Evolutionary conservation across 768 basidiomycete species (phyloP), one percentile per base, ranked within the genome.

Genomic region (Russula sp.): DNA sequence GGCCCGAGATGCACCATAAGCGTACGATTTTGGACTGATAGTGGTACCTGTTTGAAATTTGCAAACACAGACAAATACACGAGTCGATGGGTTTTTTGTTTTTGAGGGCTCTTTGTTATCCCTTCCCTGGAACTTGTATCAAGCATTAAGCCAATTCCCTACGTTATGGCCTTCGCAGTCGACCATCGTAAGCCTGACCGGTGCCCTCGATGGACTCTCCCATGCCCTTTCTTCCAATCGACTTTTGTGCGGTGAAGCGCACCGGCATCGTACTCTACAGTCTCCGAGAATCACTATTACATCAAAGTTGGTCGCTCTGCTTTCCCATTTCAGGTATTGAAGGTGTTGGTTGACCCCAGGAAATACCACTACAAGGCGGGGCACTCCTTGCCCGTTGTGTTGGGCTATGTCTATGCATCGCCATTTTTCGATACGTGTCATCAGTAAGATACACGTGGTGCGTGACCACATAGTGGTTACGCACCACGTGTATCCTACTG

Each of bases 81-180:
- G n/a, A n/a, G n/a, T n/a, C n/a, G n/a, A n/a, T n/a, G n/a, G n/a
- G n/a, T n/a, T n/a, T n/a, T n/a, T n/a, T n/a, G n/a, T n/a, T n/a
- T n/a, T n/a, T n/a, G n/a, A n/a, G n/a, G n/a, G n/a, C n/a, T n/a
- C n/a, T 90, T 91, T 69, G 81, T 85, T 0, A 77, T 95, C 1
- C 94, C 96, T 1, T 83, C 86, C 4, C 81, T 98, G 22, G 91
- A 94, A 63, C 82, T 84, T 1, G 80, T n/a, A n/a, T n/a, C 85
- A 7, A 67, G 76, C 18, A 86, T 91, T 66, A 88, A 88, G 62
- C 89, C 94, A 2, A 80, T 98, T 26, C 83, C 92, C 51, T 87
- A 94, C 63, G 89, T 92, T 5, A 76, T 89, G 22, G 79, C 88
- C 0, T 85, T 96, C 67, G 86, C 93, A 0, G 85, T 97, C 0